Percentiles rank a stretch among this genome's conserved stretches.
These are phyloP conservation scores for Sporisorium scitamineum DNA, from an alignment of 1,284 basidiomycete genomes.

Conservation along the genomic window DNA sequence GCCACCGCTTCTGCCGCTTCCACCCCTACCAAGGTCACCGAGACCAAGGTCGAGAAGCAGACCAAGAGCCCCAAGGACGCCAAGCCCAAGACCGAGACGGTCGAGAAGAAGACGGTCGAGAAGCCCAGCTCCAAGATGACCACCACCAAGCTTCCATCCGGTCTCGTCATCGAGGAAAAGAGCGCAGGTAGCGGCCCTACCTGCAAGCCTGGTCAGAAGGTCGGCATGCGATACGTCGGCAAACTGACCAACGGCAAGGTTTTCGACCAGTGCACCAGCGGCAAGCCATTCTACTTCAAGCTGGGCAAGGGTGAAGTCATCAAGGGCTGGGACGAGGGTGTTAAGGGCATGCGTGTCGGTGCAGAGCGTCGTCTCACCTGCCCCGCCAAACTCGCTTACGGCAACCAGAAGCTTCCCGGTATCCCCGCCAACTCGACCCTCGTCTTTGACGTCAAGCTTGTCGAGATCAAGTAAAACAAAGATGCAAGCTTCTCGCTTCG, in stretches of 20 bases:
- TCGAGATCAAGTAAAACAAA: conserved; percentile 72
- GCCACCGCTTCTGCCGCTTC: conserved; percentile 59
- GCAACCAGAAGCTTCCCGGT: conserved; percentile 71
- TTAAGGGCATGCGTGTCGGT: conserved; percentile 90
- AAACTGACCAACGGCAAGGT: conserved; percentile 85
- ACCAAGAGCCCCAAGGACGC: conserved; percentile 53
- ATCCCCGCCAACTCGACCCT: conserved; percentile 73
- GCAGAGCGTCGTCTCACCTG: conserved; percentile 87
- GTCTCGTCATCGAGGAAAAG: conserved; percentile 82
- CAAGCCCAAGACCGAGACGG: conserved; percentile 45
- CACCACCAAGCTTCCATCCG: conserved; percentile 76
- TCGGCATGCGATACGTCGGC: conserved; percentile 90
- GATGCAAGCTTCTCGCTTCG: no score
- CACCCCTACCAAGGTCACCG: conserved; percentile 70
- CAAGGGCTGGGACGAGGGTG: conserved; percentile 88
- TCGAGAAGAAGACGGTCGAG: conserved; percentile 55
- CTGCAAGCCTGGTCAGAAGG: conserved; percentile 85
- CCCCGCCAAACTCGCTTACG: conserved; percentile 75
- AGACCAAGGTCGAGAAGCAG: conserved; percentile 67
- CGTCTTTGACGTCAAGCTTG: conserved; percentile 74
- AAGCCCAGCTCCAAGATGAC: conserved; percentile 41
- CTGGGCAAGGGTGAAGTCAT: conserved; percentile 92
- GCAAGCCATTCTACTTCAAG: conserved; percentile 87
- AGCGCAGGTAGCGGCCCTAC: conserved; percentile 83
- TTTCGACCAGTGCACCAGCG: conserved; percentile 89